These are phyloP conservation scores for Basidiobolus heterosporus DNA, from an alignment of 371 early-diverging fungal species.

Conservation along the genomic window DNA sequence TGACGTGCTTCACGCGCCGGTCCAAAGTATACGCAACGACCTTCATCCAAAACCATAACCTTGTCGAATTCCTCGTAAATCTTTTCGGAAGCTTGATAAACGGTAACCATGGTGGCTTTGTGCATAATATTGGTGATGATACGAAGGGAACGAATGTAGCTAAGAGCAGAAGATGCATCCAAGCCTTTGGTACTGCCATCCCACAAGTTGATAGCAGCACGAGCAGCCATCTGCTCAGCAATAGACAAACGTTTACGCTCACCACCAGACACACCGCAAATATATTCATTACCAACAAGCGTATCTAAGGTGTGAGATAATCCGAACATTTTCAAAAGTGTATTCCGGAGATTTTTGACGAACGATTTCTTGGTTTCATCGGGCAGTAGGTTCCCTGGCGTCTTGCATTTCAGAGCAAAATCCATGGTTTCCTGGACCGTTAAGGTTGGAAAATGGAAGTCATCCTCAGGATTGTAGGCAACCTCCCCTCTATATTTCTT, in stretches of 20 bases:
- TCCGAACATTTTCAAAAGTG: constrained; percentile 30
- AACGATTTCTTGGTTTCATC: constrained; percentile 13
- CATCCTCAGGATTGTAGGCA: constrained; percentile 36
- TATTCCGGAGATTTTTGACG: constrained; percentile 17
- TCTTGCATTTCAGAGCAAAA: constrained; percentile 32
- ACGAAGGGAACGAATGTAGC: constrained; percentile 38
- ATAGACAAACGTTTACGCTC: constrained; percentile 59
- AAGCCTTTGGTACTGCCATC: constrained; percentile 67
- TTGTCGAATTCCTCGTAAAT: constrained; percentile 48
- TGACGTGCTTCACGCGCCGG: constrained; percentile 24
- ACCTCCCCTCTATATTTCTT: constrained; percentile 26
- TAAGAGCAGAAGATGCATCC: constrained; percentile 67
- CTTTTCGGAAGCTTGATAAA: constrained; percentile 46
- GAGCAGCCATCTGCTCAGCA: constrained; percentile 55
- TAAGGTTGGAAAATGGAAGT: constrained; percentile 30
- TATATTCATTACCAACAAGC: constrained; percentile 48
- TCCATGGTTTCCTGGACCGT: constrained; percentile 30
- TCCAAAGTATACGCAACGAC: constrained; percentile 45
- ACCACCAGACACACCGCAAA: constrained; percentile 56
- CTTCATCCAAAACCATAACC: constrained; percentile 39
- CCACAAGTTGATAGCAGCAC: constrained; percentile 42
- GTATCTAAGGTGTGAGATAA: constrained; percentile 40
- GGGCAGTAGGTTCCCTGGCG: constrained; percentile 23
- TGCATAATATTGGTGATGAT: constrained; percentile 31
- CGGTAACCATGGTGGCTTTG: constrained; percentile 32